These are phyloP conservation scores for Epicoccum sorghinum DNA, from an alignment of 2,329 filamentous ascomycete species.

Conservation along the genomic window DNA sequence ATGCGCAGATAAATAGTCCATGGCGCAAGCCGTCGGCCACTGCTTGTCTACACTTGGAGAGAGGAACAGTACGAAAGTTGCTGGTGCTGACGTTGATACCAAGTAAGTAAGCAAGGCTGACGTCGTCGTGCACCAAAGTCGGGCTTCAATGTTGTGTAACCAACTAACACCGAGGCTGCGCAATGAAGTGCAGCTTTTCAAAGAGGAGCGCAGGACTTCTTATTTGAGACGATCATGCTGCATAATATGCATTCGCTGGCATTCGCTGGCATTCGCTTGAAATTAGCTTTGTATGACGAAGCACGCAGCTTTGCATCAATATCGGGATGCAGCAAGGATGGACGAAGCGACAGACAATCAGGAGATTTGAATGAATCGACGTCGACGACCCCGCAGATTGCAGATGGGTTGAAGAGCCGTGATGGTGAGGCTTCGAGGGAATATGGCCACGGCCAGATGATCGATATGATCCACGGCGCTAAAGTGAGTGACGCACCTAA, in stretches of 20 bases:
- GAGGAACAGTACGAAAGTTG: slow-evolving; percentile 2
- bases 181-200: not conserved
- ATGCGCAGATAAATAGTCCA: not conserved
- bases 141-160: slow-evolving; percentile 1
- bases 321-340: no score
- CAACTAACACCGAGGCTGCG: not conserved
- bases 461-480: slow-evolving; percentile 13
- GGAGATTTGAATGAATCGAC: not conserved
- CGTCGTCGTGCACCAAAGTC: not conserved
- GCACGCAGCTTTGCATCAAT: not conserved
- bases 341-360: not conserved
- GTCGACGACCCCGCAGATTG: not conserved
- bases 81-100: not conserved
- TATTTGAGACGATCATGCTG: not conserved
- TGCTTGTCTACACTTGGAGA: not conserved
- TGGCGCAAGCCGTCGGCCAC: not conserved
- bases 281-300: not conserved
- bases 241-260: not conserved
- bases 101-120: slow-evolving; percentile 6
- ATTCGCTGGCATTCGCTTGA: not conserved
- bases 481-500: slow-evolving; percentile 12
- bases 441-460: not conserved
- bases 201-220: not conserved
- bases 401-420: not conserved
- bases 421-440: not conserved